Conservation (phyloP, 73 alveolate species). For the Paramecium pentaurelia region DNA sequence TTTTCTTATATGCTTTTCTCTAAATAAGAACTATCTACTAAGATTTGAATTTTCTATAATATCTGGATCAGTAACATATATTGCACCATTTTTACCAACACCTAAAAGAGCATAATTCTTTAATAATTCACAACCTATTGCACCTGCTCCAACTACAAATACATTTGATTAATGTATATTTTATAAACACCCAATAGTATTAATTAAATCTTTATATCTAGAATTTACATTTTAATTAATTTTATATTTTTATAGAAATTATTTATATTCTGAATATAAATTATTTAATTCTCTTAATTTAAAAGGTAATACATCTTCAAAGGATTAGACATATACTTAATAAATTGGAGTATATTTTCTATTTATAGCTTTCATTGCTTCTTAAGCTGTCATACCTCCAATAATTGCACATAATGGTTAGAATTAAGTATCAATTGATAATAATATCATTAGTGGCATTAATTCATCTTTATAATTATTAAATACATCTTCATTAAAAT, state of each 20-base stretch:
- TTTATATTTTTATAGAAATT: neutral
- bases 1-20: constrained; percentile 74
- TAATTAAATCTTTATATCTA: neutral
- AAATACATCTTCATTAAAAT: constrained; percentile 19
- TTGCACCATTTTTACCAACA: constrained; percentile 75
- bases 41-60: constrained; percentile 97
- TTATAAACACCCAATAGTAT: neutral
- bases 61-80: constrained; percentile 88
- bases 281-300: neutral
- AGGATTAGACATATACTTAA: constrained; percentile 54
- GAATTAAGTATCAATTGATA: neutral
- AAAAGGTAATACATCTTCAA: constrained; percentile 1
- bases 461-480: neutral
- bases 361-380: constrained; percentile 86
- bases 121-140: constrained; percentile 99
- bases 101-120: constrained; percentile 95
- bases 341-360: constrained; percentile 83
- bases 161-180: constrained; percentile 62
- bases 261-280: neutral
- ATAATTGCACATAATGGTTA: constrained; percentile 76
- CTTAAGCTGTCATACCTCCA: constrained; percentile 93
- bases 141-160: constrained; percentile 99
- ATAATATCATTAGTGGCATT: neutral
- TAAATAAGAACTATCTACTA: constrained; percentile 97
- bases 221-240: neutral